These are phyloP conservation scores for Xylaria grammica DNA, from an alignment of 495 filamentous ascomycete species.

Conservation along the genomic window DNA sequence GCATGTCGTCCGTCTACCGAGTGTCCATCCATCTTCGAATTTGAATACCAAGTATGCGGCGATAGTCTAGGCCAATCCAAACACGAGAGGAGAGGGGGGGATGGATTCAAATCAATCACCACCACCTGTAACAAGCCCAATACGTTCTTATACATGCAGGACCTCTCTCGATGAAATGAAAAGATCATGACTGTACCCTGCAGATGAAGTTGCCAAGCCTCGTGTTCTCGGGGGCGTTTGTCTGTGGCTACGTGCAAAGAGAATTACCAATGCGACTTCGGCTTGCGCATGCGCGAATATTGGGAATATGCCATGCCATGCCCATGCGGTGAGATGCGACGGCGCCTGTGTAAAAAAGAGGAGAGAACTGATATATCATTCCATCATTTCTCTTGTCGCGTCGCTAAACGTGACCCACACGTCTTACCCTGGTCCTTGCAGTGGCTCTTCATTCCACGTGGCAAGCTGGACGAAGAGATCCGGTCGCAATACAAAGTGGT, in stretches of 20 bases:
- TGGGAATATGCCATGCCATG: neutral
- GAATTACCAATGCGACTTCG: neutral
- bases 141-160: too few species aligned
- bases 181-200: neutral
- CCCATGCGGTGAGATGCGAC: conserved; percentile 8
- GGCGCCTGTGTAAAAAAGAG: neutral
- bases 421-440: conserved; percentile 15
- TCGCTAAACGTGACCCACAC: neutral
- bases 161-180: neutral
- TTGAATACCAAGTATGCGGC: too few species aligned
- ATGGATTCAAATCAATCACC: too few species aligned
- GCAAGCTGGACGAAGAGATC: conserved; percentile 13
- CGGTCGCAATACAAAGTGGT: neutral
- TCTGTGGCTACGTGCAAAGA: neutral
- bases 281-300: neutral
- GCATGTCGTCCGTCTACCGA: too few species aligned
- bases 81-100: too few species aligned
- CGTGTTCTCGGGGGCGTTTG: neutral
- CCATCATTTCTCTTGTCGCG: neutral
- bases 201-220: neutral
- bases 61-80: too few species aligned
- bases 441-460: conserved; percentile 21
- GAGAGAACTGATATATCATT: conserved; percentile 5
- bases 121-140: too few species aligned
- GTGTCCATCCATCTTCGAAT: too few species aligned